Conservation (phyloP, 177 flowering plant species). For the Vitis hybrid region DNA sequence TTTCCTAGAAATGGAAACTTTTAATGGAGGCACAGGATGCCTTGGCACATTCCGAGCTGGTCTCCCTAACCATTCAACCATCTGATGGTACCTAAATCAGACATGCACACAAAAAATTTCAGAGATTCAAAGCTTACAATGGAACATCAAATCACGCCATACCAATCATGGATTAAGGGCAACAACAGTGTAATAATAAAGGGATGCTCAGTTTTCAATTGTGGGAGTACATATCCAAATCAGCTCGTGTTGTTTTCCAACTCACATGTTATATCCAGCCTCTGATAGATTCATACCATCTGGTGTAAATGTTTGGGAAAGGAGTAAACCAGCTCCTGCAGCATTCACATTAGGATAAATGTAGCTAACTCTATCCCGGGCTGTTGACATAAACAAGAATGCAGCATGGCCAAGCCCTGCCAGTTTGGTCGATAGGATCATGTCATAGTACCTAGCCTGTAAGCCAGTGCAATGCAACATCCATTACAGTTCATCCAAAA, state of each 20-base stretch:
- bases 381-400: constrained; percentile 83
- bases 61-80: constrained; percentile 82
- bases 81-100: constrained; percentile 68
- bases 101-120: neutral
- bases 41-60: constrained; percentile 69
- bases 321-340: constrained; percentile 84
- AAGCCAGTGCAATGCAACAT: constrained; percentile 11
- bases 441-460: constrained; percentile 89
- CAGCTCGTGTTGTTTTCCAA: constrained; percentile 12
- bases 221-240: constrained; percentile 2
- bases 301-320: constrained; percentile 71
- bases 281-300: constrained; percentile 66
- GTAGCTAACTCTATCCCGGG: constrained; percentile 82
- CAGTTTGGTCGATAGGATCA: constrained; percentile 78
- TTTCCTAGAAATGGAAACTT: constrained; percentile 73
- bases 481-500: constrained; percentile 9
- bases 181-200: too few species aligned
- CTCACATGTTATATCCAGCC: constrained; percentile 67
- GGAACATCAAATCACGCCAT: too few species aligned
- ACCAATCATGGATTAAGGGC: too few species aligned
- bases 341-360: constrained; percentile 89
- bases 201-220: too few species aligned
- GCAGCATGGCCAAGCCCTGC: constrained; percentile 92
- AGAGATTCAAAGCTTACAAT: too few species aligned
- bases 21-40: constrained; percentile 67